Percentiles rank a stretch among this genome's conserved stretches.
phyloP scores from a whole-genome alignment of 2,329 filamentous ascomycete genomes.

The Aspergillus sergii region DNA sequence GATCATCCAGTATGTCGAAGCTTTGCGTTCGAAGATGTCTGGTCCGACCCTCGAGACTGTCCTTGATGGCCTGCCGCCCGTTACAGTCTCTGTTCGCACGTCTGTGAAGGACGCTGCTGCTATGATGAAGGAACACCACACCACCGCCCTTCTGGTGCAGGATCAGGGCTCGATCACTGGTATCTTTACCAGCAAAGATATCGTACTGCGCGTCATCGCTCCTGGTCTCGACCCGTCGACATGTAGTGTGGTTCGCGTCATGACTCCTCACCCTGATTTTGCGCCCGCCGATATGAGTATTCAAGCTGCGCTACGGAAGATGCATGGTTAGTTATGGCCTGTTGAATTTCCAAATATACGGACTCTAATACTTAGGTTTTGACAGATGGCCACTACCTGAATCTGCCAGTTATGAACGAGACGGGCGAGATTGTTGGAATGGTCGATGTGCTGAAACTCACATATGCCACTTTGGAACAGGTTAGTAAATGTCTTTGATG shows the following conservation, averaged over 20 bases:
- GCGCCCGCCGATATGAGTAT: slow-evolving; percentile 99
- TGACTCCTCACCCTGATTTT: slow-evolving; percentile 99
- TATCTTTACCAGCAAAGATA: slow-evolving; percentile 99
- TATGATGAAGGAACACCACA: slow-evolving; percentile 98
- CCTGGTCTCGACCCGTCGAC: slow-evolving; percentile 90
- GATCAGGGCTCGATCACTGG: slow-evolving; percentile 97
- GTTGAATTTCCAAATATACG: not conserved
- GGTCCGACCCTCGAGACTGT: slow-evolving; percentile 95
- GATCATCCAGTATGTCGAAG: slow-evolving; percentile 98
- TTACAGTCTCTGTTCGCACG: slow-evolving; percentile 91
- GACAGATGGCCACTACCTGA: slow-evolving; percentile 93
- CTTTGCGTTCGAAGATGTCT: slow-evolving; percentile 93
- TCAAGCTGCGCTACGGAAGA: slow-evolving; percentile 95
- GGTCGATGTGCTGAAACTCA: slow-evolving; percentile 98
- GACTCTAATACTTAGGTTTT: slow-evolving; percentile 7
- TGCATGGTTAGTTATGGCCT: slow-evolving; percentile 75
- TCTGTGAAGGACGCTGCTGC: slow-evolving; percentile 94
- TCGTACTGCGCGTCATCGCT: slow-evolving; percentile 95
- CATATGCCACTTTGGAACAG: slow-evolving; percentile 96
- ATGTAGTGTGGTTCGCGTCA: slow-evolving; percentile 97
- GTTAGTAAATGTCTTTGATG: slow-evolving; percentile 49
- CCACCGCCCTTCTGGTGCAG: slow-evolving; percentile 92
- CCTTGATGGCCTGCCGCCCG: slow-evolving; percentile 85
- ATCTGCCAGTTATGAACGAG: slow-evolving; percentile 97
- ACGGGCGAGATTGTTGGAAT: slow-evolving; percentile 97